phyloP scores from a whole-genome alignment of 352 stramenopile species.

The Pythium insidiosum region DNA sequence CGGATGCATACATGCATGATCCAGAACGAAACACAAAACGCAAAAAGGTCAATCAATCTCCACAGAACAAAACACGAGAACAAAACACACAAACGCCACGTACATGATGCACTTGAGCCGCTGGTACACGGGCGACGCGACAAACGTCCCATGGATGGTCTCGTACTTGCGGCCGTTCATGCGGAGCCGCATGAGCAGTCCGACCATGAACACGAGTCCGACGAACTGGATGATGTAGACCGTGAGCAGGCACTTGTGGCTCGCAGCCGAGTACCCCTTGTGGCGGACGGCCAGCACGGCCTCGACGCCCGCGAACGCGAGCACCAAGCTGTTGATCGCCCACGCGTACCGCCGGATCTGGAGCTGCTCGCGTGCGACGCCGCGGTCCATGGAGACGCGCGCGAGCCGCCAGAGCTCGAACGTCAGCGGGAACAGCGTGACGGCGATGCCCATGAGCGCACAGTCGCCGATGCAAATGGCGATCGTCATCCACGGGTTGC shows the following conservation, averaged over 20 bases:
- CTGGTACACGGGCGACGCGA: slow-evolving; percentile 57
- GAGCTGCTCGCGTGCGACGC: slow-evolving; percentile 39
- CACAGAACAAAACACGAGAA: no score
- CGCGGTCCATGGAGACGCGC: no score
- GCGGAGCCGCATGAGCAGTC: slow-evolving; percentile 28
- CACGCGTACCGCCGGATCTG: slow-evolving; percentile 38
- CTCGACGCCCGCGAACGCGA: slow-evolving; percentile 21
- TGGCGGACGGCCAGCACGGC: slow-evolving; percentile 33
- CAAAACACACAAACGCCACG: no score
- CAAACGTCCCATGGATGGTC: slow-evolving; percentile 55
- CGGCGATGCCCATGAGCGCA: slow-evolving; percentile 51
- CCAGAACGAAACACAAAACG: no score
- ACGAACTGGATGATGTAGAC: slow-evolving; percentile 34
- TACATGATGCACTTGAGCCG: slow-evolving; percentile 62
- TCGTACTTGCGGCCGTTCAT: slow-evolving; percentile 53
- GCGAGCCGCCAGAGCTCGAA: slow-evolving; percentile 52
- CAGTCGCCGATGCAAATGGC: no score
- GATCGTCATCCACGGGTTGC: no score
- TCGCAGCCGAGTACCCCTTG: slow-evolving; percentile 39
- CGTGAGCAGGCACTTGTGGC: slow-evolving; percentile 41
- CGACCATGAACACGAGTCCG: slow-evolving; percentile 33
- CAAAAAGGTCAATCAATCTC: no score
- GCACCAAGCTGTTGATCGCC: slow-evolving; percentile 20
- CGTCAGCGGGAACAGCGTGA: slow-evolving; percentile 55
- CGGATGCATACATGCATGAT: no score